A percentile compares a stretch with the other conserved stretches of the same genome.
These are phyloP conservation scores for Vigna hirtella DNA, from an alignment of 306 rosid species.

Conservation along the genomic window DNA sequence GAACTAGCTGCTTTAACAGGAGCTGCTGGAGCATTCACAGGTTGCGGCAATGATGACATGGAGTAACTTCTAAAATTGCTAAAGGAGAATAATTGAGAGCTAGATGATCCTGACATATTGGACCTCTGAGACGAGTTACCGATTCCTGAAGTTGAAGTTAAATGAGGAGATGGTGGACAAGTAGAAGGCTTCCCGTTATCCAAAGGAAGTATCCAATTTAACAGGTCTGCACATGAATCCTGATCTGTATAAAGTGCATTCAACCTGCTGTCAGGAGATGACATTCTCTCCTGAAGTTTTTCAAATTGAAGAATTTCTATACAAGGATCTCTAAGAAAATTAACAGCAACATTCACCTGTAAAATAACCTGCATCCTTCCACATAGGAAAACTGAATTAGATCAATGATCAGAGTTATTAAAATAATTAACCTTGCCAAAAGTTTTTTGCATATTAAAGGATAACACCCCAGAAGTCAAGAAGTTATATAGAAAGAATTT, in stretches of 20 bases:
- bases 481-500: constrained; percentile 3
- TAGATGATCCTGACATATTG: constrained; percentile 55
- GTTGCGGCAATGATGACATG: constrained; percentile 93
- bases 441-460: constrained; percentile 31
- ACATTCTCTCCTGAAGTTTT: constrained; percentile 61
- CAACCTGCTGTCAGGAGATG: constrained; percentile 52
- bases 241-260: constrained; percentile 52
- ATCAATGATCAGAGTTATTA: constrained; percentile 48
- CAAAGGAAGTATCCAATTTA: constrained; percentile 92
- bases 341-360: constrained; percentile 82
- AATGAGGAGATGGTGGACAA: constrained; percentile 65
- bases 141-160: constrained; percentile 65
- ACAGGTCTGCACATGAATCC: constrained; percentile 80
- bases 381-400: constrained; percentile 66
- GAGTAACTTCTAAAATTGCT: constrained; percentile 92
- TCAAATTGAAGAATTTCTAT: constrained; percentile 97
- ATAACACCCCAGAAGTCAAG: constrained; percentile 14
- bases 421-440: constrained; percentile 19
- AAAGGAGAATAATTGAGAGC: constrained; percentile 75
- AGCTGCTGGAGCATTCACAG: constrained; percentile 54
- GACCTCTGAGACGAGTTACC: constrained; percentile 66
- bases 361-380: constrained; percentile 98
- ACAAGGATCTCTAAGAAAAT: constrained; percentile 75
- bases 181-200: constrained; percentile 65
- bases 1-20: constrained; percentile 75